These are phyloP conservation scores for Monilinia vaccinii-corymbosi DNA, from an alignment of 2,329 filamentous ascomycete species.

Conservation along the genomic window DNA sequence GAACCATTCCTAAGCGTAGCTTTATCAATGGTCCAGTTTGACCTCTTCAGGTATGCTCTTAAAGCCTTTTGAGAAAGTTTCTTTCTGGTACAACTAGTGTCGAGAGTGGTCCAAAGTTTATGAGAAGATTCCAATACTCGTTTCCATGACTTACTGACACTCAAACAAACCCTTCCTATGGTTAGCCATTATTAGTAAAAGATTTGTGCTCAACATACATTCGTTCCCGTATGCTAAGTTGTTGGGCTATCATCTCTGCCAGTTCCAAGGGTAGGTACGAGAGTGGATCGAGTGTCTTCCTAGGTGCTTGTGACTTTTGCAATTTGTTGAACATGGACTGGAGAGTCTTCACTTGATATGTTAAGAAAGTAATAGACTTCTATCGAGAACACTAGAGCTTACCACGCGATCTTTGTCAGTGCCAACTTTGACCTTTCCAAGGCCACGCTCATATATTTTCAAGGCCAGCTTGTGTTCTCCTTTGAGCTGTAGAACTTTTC, in stretches of 20 bases:
- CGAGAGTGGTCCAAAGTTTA: constrained; percentile 27
- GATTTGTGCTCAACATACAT: constrained; percentile 19
- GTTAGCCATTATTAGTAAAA: constrained; percentile 5
- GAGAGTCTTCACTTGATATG: constrained; percentile 22
- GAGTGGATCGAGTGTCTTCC: constrained; percentile 27
- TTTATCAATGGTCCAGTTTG: constrained; percentile 24
- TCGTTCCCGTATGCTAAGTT: constrained; percentile 25
- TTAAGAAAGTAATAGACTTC: background rate
- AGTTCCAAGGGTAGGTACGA: constrained; percentile 28
- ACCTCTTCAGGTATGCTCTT: constrained; percentile 22
- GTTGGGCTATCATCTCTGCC: constrained; percentile 25
- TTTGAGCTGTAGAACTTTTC: constrained; percentile 27
- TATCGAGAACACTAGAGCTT: background rate
- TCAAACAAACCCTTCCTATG: constrained; percentile 23
- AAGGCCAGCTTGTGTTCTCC: constrained; percentile 25
- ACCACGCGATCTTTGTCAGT: constrained; percentile 24
- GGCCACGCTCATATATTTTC: constrained; percentile 29
- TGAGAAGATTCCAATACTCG: constrained; percentile 23
- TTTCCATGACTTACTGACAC: constrained; percentile 28
- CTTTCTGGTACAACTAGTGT: constrained; percentile 19
- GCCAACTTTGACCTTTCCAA: constrained; percentile 28
- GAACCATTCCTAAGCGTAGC: constrained; percentile 19
- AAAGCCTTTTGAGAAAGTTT: constrained; percentile 19
- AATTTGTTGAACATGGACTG: constrained; percentile 26
- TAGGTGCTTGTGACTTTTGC: constrained; percentile 17